These are phyloP conservation scores for Fraxinus nigra DNA, from an alignment of 305 asterid genomes.

Conservation along the genomic window DNA sequence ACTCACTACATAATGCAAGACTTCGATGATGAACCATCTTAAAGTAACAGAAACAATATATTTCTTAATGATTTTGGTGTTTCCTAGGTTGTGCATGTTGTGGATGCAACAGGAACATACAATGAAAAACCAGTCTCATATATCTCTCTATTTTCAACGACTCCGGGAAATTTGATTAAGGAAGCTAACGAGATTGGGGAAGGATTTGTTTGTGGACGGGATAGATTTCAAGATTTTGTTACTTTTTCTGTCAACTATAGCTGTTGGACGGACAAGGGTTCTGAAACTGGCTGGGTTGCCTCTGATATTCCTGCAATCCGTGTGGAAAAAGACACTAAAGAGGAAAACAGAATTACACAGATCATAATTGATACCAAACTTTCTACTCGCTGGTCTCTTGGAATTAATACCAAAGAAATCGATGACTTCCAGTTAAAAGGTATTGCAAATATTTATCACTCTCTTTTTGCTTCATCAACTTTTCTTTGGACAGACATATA, in stretches of 20 bases:
- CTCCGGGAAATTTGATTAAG: conserved; percentile 75
- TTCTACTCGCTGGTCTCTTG: conserved; percentile 90
- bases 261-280: conserved; percentile 58
- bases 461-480: not conserved
- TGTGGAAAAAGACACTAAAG: conserved; percentile 53
- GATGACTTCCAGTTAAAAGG: conserved; percentile 85
- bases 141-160: conserved; percentile 72
- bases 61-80: not conserved
- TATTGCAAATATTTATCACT: conserved; percentile 22
- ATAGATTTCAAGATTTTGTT: conserved; percentile 65
- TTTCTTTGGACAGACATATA: not conserved
- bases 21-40: not conserved
- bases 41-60: not conserved
- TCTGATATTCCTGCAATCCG: conserved; percentile 66
- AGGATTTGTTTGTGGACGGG: conserved; percentile 71
- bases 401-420: conserved; percentile 62
- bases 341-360: conserved; percentile 52
- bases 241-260: conserved; percentile 77
- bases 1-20: not conserved
- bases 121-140: conserved; percentile 51
- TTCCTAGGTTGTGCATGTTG: conserved; percentile 83
- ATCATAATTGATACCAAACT: conserved; percentile 52
- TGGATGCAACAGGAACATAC: conserved; percentile 50
- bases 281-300: conserved; percentile 58
- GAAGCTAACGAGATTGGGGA: conserved; percentile 76